Base-by-base conservation (phyloP, 768 basidiomycete genomes). In the Leccinum longicurvipes region DNA sequence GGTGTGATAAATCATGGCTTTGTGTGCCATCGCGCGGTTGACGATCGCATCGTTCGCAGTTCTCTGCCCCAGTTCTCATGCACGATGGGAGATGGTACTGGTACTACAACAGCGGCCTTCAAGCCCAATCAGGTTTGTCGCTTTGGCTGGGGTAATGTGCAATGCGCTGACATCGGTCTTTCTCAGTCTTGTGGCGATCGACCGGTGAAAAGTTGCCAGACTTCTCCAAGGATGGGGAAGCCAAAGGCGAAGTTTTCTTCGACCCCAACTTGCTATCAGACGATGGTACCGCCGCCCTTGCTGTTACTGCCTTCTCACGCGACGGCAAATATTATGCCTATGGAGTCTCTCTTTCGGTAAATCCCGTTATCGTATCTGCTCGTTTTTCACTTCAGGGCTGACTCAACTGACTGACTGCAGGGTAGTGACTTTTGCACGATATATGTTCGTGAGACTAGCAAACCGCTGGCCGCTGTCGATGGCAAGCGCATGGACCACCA, bases 81-180 rank as follows among this genome's bases (percentile, higher is more conserved):
- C 75, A 83, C 14, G 88, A 91, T 62, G 80, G 78, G 15, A 80
- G 79, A 48, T 93, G 88, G 85, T 93, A 93, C 63, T 90, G 89
- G 87, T 81, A 79, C 63, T 81, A 86, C 64, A 91, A 93, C 71
- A 84, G 81, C 51, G 91, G 90, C 28, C 78, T 92, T 25, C 84
- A 90, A 59, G 77, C 86, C 1, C 89, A 91, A 65, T 75, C 81
- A 51, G 73, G 72, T 74, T 24, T 36, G 68, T 62, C 46, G 23
- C 29, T 52, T 50, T 19, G 4, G 17, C n/a, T 9, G 1, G n/a
- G 4, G n/a, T 6, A 25, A 46, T 2, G 9, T 2, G 9, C 47
- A 21, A 32, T 47, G 23, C 19, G 8, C 47, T 46, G 27, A 54
- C 39, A 1, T 32, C 10, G 23, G 27, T 29, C 39, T 34, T 15